These are phyloP conservation scores for Phlebiopsis flavidoalba DNA, from an alignment of 768 basidiomycete genomes.

Conservation along the genomic window DNA sequence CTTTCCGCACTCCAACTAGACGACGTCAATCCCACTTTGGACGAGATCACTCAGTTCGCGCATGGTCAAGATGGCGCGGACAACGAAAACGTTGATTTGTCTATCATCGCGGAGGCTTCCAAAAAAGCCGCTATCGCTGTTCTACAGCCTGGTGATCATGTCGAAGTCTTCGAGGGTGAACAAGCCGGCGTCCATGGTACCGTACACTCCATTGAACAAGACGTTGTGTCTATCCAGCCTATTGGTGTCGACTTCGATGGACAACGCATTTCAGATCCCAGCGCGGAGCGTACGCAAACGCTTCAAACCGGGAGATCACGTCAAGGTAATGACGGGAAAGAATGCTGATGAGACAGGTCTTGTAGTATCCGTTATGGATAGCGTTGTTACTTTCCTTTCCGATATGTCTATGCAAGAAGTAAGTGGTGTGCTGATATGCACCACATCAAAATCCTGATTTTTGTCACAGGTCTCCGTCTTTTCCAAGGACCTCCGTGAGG, in stretches of 20 bases:
- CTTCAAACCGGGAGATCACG: slow-evolving; percentile 96
- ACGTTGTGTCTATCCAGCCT: slow-evolving; percentile 81
- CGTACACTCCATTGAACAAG: slow-evolving; percentile 83
- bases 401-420: slow-evolving; percentile 98
- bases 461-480: slow-evolving; percentile 82
- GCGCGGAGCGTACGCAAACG: slow-evolving; percentile 88
- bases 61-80: slow-evolving; percentile 68
- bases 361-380: slow-evolving; percentile 86
- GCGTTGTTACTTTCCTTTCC: slow-evolving; percentile 93
- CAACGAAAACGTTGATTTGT: slow-evolving; percentile 76
- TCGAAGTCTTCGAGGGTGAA: slow-evolving; percentile 97
- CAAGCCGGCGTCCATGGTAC: slow-evolving; percentile 90
- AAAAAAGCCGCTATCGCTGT: slow-evolving; percentile 88
- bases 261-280: slow-evolving; percentile 79
- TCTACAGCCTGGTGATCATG: slow-evolving; percentile 95
- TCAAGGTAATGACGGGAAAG: slow-evolving; percentile 96
- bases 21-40: slow-evolving; percentile 90
- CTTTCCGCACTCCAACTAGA: slow-evolving; percentile 73
- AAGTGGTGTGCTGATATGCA: neutral
- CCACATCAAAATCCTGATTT: neutral
- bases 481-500: slow-evolving; percentile 94
- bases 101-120: slow-evolving; percentile 89
- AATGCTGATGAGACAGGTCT: slow-evolving; percentile 95
- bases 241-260: slow-evolving; percentile 80
- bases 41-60: slow-evolving; percentile 92